Evolutionary conservation across 2,329 filamentous ascomycete genomes (phyloP).

Genomic region (Hypoxylon sp.): DNA sequence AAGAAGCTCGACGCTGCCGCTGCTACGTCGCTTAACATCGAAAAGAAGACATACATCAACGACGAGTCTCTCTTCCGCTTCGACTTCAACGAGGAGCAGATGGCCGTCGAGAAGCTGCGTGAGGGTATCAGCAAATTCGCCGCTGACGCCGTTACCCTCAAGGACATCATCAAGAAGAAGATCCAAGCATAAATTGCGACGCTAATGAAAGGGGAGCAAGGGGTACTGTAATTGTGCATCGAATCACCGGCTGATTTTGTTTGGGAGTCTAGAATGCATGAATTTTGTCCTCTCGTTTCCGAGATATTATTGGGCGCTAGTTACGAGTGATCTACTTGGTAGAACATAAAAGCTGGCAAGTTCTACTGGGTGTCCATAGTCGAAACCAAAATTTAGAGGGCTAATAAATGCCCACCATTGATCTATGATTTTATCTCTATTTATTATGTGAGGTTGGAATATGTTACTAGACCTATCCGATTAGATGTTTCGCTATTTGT

Average conservation of each 20-base stretch:
- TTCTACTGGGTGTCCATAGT: conserved; percentile 36
- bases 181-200: conserved; percentile 64
- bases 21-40: conserved; percentile 78
- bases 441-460: background rate
- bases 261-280: conserved; percentile 37
- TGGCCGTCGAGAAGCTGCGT: conserved; percentile 99
- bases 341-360: conserved; percentile 26
- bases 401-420: conserved; percentile 13
- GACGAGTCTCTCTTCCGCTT: conserved; percentile 95
- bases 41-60: conserved; percentile 92
- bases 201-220: background rate
- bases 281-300: conserved; percentile 25
- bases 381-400: conserved; percentile 31
- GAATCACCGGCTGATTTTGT: conserved; percentile 12
- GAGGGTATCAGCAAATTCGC: conserved; percentile 99
- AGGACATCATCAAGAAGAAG: conserved; percentile 92
- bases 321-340: conserved; percentile 28
- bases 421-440: background rate
- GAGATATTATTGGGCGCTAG: conserved; percentile 23
- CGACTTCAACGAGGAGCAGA: conserved; percentile 99
- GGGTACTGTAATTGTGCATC: conserved; percentile 18
- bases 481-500: background rate
- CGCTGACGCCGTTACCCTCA: conserved; percentile 93
- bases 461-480: background rate
- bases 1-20: conserved; percentile 87